Percentiles rank a stretch among this genome's conserved stretches.
These are phyloP conservation scores for Haplosporangium sp. DNA, from an alignment of 371 early-diverging fungal genomes.

Conservation along the genomic window DNA sequence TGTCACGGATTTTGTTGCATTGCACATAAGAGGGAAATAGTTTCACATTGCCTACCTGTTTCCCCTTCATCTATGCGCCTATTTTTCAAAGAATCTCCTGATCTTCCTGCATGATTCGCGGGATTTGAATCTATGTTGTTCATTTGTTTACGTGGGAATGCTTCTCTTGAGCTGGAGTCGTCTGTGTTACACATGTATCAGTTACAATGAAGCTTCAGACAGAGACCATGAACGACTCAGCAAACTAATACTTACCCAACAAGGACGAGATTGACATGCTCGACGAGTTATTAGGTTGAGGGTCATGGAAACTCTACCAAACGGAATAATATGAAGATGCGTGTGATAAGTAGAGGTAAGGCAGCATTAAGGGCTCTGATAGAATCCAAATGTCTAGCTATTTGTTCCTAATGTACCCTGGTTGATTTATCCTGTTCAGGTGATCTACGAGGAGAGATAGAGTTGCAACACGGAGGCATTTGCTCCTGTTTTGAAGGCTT, in stretches of 20 bases:
- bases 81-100: conserved; percentile 17
- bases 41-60: conserved; percentile 12
- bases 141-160: conserved; percentile 12
- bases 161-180: conserved; percentile 11
- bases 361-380: too few species aligned
- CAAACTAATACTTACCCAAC: conserved; percentile 32
- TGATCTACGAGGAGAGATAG: conserved; percentile 1
- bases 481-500: neutral
- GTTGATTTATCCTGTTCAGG: conserved; percentile 2
- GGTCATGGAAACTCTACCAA: neutral
- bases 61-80: neutral
- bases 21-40: neutral
- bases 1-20: conserved; percentile 1
- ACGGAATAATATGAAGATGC: neutral
- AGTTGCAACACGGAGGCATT: neutral
- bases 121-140: conserved; percentile 14
- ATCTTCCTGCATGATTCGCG: conserved; percentile 14
- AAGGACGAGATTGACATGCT: conserved; percentile 52
- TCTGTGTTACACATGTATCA: conserved; percentile 9
- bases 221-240: neutral
- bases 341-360: neutral
- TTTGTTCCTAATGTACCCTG: conserved; percentile 6
- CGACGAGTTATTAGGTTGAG: conserved; percentile 14
- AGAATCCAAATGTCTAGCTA: too few species aligned
- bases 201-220: neutral